Conservation (phyloP, 306 rosid genomes). For the apple (Malus domestica) region DNA sequence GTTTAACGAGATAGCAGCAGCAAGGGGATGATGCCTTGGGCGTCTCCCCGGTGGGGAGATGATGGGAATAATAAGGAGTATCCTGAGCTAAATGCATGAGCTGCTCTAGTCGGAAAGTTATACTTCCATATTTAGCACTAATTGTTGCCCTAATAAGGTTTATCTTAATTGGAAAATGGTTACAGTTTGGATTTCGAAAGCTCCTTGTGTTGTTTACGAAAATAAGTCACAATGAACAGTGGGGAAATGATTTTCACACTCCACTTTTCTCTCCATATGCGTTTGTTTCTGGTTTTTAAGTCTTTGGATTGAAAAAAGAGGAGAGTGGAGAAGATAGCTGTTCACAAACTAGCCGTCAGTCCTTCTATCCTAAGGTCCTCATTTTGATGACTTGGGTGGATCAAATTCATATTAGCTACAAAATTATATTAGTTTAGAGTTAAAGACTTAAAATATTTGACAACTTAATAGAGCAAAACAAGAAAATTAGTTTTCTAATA, state of each 20-base stretch:
- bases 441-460: too few species aligned
- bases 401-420: too few species aligned
- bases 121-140: not conserved
- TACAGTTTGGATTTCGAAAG: constrained; percentile 4
- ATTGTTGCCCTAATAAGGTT: constrained; percentile 5
- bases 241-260: too few species aligned
- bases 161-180: constrained; percentile 1
- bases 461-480: too few species aligned
- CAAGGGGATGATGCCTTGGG: constrained; percentile 86
- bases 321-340: too few species aligned
- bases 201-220: not conserved
- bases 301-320: too few species aligned
- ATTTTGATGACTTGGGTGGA: too few species aligned
- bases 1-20: constrained; percentile 63
- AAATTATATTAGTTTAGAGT: too few species aligned
- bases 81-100: constrained; percentile 30
- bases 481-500: too few species aligned
- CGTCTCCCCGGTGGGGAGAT: constrained; percentile 92
- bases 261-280: too few species aligned
- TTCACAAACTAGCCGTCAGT: too few species aligned
- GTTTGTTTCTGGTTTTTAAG: not conserved
- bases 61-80: constrained; percentile 84
- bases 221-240: not conserved
- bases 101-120: constrained; percentile 9
- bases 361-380: too few species aligned